Base-by-base conservation (phyloP, 257 asterid species). In the Mitragyna speciosa region DNA sequence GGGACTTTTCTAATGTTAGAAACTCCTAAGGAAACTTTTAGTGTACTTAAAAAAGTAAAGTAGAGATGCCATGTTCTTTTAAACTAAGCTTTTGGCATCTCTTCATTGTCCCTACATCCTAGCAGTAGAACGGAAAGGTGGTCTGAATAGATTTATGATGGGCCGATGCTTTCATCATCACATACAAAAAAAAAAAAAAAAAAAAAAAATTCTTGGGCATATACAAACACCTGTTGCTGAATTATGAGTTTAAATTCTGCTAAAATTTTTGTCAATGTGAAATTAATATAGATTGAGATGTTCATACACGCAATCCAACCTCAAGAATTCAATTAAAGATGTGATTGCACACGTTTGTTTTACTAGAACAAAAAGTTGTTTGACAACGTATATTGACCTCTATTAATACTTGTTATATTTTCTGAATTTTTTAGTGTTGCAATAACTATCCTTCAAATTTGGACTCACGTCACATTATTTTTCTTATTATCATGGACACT, bases 81-180 rank as follows among this genome's bases (percentile, higher is more conserved):
- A 47, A 80, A 66, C 75, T 65, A 78, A 78, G 78, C 66, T 83
- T 86, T 81, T 83, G 77, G 85, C 79, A 63, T 73, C 77, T 80
- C 81, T 77, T 82, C 56, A 77, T 77, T 77, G 88, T 80, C 83
- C 84, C 68, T 36, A 36, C 41, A 1, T 36, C 41, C 41, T 30
- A 66, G 76, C 80, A 78, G 67, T 81, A 36, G 70, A 4, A 30
- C 11, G 48, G 72, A 69, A 45, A 51, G 75, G 56, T 66, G 33
- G 39, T 61, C 3, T 19, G 36, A 31, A 52, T 70, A 79, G 51
- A 73, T 56, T 48, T 17, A 77, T 49, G 68, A 77, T 68, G 39
- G 84, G 84, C 72, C 58, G 84, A 83, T 79, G 84, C 80, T 70
- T 79, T 76, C 59, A 82, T 78, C 67, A 70, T 85, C 81, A 70